Evolutionary conservation across 1,284 basidiomycete genomes (phyloP).

Genomic region (Bjerkandera adusta): DNA sequence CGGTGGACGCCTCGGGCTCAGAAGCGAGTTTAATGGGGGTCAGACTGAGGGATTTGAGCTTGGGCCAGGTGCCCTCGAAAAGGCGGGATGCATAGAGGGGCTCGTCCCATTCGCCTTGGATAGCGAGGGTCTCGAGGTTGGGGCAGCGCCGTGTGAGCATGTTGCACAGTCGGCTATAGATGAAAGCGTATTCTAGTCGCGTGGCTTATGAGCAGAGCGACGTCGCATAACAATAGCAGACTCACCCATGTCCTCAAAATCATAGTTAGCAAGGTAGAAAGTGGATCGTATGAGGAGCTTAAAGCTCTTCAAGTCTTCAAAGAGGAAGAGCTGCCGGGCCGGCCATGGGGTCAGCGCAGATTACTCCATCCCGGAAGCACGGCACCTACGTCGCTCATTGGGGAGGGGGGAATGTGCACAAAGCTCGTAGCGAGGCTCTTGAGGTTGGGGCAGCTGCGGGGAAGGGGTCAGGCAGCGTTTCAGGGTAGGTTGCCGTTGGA

Average conservation of each 20-base stretch:
- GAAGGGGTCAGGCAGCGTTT: background rate
- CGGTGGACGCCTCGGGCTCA: no score
- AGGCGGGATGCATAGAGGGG: conserved; percentile 41
- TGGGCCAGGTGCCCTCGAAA: conserved; percentile 57
- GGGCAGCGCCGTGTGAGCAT: conserved; percentile 54
- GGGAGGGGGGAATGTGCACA: conserved; percentile 53
- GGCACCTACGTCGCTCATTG: no score
- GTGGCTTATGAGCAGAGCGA: conserved; percentile 1
- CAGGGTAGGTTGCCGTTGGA: conserved; percentile 11
- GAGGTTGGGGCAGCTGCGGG: conserved; percentile 56
- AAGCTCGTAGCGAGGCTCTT: conserved; percentile 57
- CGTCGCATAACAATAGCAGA: conserved; percentile 12
- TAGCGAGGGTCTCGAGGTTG: conserved; percentile 39
- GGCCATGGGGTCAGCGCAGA: no score
- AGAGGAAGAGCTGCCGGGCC: conserved; percentile 64
- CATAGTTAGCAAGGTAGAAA: conserved; percentile 55
- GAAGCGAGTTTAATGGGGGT: conserved; percentile 50
- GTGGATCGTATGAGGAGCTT: conserved; percentile 53
- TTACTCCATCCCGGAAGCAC: no score
- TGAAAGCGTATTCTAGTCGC: conserved; percentile 39
- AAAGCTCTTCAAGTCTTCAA: conserved; percentile 58
- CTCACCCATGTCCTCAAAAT: conserved; percentile 53
- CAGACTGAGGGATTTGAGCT: conserved; percentile 51
- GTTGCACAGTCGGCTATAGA: conserved; percentile 53
- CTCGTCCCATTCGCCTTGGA: conserved; percentile 54